Conservation (phyloP, 805 yeast genomes). For the Suhomyces faveliae region DNA sequence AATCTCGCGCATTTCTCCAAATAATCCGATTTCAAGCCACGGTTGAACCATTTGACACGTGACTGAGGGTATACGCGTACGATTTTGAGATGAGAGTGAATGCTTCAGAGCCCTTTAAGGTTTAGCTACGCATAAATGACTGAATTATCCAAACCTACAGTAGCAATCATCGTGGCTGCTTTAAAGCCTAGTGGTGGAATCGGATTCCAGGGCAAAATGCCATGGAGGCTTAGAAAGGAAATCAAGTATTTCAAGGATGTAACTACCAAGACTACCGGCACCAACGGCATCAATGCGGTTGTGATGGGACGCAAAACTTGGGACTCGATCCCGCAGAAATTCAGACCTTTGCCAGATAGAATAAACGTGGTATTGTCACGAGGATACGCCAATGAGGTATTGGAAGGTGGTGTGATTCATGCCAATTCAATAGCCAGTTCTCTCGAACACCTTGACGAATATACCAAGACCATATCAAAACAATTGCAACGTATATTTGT, state of each 20-base stretch:
- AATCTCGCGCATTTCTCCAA: not conserved
- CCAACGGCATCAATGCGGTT: slow-evolving; percentile 58
- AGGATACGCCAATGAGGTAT: slow-evolving; percentile 19
- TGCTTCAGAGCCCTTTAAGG: too few species aligned
- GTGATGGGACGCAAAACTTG: slow-evolving; percentile 96
- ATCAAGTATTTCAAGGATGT: slow-evolving; percentile 81
- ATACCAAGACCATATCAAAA: slow-evolving; percentile 43
- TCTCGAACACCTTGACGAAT: slow-evolving; percentile 18
- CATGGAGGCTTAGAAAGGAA: slow-evolving; percentile 85
- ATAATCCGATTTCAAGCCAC: too few species aligned
- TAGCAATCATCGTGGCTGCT: slow-evolving; percentile 77
- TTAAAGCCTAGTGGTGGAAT: slow-evolving; percentile 78
- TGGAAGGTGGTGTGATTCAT: slow-evolving; percentile 26
- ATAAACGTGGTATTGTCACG: slow-evolving; percentile 75
- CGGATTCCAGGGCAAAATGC: slow-evolving; percentile 76
- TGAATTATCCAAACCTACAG: slow-evolving; percentile 13
- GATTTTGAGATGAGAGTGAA: not conserved
- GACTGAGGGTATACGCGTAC: not conserved
- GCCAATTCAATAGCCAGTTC: slow-evolving; percentile 29
- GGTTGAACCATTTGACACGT: not conserved
- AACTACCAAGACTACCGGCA: slow-evolving; percentile 48
- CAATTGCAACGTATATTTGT: slow-evolving; percentile 62
- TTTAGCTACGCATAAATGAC: not conserved
- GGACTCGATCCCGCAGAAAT: slow-evolving; percentile 85
- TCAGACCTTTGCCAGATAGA: slow-evolving; percentile 78